Evolutionary conservation across 2,329 filamentous ascomycete genomes (phyloP).

Genomic region (Ophiostoma australiae): DNA sequence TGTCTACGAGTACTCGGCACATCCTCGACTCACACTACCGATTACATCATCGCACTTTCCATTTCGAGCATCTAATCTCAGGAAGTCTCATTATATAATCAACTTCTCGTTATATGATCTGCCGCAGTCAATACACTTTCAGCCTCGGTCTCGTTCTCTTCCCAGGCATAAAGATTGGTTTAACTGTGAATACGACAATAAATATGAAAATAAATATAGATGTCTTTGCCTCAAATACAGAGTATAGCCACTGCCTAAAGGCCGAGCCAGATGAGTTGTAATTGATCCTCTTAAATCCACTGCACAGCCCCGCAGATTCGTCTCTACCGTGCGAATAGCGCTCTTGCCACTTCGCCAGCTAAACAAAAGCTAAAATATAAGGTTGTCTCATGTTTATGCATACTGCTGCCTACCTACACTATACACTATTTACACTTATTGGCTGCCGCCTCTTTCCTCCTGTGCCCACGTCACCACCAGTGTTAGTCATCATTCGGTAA

Average conservation of each 20-base stretch:
- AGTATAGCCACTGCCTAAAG: neutral
- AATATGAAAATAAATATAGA: neutral
- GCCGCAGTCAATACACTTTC: neutral
- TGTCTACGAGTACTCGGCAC: neutral
- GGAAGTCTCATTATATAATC: neutral
- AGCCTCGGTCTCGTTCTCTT: slow-evolving; percentile 3
- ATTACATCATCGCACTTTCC: neutral
- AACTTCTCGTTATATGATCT: neutral
- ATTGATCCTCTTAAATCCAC: neutral
- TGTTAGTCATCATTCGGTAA: neutral
- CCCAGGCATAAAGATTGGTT: neutral
- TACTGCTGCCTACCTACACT: neutral
- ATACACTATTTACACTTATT: neutral
- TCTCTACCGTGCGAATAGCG: neutral
- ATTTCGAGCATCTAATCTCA: neutral
- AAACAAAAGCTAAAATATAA: neutral
- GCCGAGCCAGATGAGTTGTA: neutral
- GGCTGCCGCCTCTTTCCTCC: neutral
- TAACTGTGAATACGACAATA: no score
- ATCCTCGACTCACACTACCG: neutral
- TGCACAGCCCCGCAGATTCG: slow-evolving; percentile 9
- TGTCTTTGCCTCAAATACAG: neutral
- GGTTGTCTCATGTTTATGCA: neutral
- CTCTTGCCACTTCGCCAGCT: neutral
- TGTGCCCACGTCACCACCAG: neutral